phyloP scores from a whole-genome alignment of 345 rosid genomes.

The Zanthoxylum bungeanum region DNA sequence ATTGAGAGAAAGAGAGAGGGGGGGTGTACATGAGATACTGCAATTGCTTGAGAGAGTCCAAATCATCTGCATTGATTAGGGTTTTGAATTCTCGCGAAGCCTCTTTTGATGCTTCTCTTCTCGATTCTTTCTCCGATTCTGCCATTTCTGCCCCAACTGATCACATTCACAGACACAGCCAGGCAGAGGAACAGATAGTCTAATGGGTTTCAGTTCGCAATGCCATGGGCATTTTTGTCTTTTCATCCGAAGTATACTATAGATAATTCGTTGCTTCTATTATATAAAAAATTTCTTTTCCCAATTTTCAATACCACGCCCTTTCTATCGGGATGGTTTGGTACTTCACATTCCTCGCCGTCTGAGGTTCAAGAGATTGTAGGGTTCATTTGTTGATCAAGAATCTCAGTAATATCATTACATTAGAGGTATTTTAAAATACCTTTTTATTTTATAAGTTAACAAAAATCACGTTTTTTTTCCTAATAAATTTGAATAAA shows the following conservation, averaged over 20 bases:
- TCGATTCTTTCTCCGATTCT: slow-evolving; percentile 38
- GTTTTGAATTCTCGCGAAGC: slow-evolving; percentile 71
- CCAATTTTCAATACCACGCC: too few relatives aligned
- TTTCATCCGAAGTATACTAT: background rate
- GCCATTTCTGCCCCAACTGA: slow-evolving; percentile 1
- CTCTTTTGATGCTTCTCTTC: slow-evolving; percentile 62
- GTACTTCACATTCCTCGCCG: too few relatives aligned
- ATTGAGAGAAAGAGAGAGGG: slow-evolving; percentile 15
- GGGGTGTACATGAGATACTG: slow-evolving; percentile 68
- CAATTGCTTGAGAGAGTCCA: slow-evolving; percentile 63
- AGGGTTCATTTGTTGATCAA: too few relatives aligned
- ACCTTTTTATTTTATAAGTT: too few relatives aligned
- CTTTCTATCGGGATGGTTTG: too few relatives aligned
- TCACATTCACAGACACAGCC: background rate
- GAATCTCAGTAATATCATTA: too few relatives aligned
- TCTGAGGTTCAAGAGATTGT: too few relatives aligned
- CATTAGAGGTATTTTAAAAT: too few relatives aligned
- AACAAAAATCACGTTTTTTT: too few relatives aligned
- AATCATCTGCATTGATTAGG: slow-evolving; percentile 51
- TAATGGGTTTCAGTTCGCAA: background rate
- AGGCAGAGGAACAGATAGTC: background rate
- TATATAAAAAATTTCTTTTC: too few relatives aligned
- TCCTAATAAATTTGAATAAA: too few relatives aligned
- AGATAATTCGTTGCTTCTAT: too few relatives aligned
- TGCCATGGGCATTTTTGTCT: background rate